Conservation (phyloP, 805 yeast species). For the Candida multigemmis region DNA sequence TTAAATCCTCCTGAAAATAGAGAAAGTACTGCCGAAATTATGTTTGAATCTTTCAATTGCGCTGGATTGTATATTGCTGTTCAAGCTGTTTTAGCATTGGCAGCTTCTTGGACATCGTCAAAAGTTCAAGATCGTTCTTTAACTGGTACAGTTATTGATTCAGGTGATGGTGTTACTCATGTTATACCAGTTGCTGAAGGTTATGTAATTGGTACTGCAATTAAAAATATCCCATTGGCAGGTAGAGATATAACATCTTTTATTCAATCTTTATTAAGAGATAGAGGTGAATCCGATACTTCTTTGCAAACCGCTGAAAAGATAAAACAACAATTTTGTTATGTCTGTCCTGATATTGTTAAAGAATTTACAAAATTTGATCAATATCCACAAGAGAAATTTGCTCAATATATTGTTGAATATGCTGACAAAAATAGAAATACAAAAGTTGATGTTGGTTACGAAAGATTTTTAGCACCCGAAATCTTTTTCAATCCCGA, state of each 20-base stretch:
- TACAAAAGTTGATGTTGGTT: conserved; percentile 79
- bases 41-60: conserved; percentile 97
- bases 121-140: conserved; percentile 91
- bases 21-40: conserved; percentile 96
- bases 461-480: conserved; percentile 97
- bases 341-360: conserved; percentile 95
- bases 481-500: conserved; percentile 98
- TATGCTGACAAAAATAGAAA: conserved; percentile 55
- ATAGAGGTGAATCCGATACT: conserved; percentile 93
- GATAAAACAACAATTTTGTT: conserved; percentile 94
- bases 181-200: conserved; percentile 99
- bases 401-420: conserved; percentile 88
- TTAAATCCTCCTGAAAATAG: conserved; percentile 99
- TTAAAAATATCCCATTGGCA: conserved; percentile 95
- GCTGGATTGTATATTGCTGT: conserved; percentile 98
- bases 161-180: conserved; percentile 99
- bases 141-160: conserved; percentile 97
- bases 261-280: conserved; percentile 88
- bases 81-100: conserved; percentile 96
- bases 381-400: conserved; percentile 78
- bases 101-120: conserved; percentile 98
- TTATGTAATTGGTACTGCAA: conserved; percentile 94
- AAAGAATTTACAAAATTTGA: conserved; percentile 94
- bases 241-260: conserved; percentile 96
- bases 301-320: conserved; percentile 92